phyloP scores from a whole-genome alignment of 2,329 filamentous ascomycete species.

The Colletotrichum sp. region DNA sequence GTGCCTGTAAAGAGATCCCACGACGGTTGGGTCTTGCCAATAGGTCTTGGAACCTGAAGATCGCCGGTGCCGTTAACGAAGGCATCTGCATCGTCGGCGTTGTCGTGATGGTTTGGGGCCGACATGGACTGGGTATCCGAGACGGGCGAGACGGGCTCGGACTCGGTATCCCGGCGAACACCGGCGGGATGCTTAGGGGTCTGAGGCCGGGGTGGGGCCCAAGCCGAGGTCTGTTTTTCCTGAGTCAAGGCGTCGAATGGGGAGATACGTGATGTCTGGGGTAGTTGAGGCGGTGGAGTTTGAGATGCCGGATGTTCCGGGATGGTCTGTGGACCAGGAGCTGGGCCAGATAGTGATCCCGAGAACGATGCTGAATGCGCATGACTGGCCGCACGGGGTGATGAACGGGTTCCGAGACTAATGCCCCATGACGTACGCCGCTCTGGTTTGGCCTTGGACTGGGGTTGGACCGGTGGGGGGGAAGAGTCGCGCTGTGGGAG shows the following conservation, averaged over 20 bases:
- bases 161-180: slow-evolving; percentile 23
- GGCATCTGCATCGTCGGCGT: slow-evolving; percentile 15
- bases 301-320: slow-evolving; percentile 16
- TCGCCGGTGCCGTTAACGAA: neutral
- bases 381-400: slow-evolving; percentile 26
- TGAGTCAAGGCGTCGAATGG: slow-evolving; percentile 24
- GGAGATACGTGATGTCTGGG: slow-evolving; percentile 25
- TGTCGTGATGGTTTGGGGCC: slow-evolving; percentile 3
- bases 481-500: slow-evolving; percentile 40
- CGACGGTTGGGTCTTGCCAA: slow-evolving; percentile 37
- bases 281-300: slow-evolving; percentile 19
- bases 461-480: slow-evolving; percentile 39
- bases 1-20: slow-evolving; percentile 38
- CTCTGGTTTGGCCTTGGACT: slow-evolving; percentile 41
- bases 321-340: slow-evolving; percentile 5
- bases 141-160: slow-evolving; percentile 36
- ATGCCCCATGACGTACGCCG: slow-evolving; percentile 52
- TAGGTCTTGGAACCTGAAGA: slow-evolving; percentile 31
- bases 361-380: slow-evolving; percentile 9
- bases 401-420: slow-evolving; percentile 37
- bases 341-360: neutral
- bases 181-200: slow-evolving; percentile 23
- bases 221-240: slow-evolving; percentile 20
- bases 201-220: slow-evolving; percentile 18
- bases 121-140: slow-evolving; percentile 30